Evolutionary conservation across 176 grass and related monocot species (phyloP).

Genomic region (Dactylis glomerata): DNA sequence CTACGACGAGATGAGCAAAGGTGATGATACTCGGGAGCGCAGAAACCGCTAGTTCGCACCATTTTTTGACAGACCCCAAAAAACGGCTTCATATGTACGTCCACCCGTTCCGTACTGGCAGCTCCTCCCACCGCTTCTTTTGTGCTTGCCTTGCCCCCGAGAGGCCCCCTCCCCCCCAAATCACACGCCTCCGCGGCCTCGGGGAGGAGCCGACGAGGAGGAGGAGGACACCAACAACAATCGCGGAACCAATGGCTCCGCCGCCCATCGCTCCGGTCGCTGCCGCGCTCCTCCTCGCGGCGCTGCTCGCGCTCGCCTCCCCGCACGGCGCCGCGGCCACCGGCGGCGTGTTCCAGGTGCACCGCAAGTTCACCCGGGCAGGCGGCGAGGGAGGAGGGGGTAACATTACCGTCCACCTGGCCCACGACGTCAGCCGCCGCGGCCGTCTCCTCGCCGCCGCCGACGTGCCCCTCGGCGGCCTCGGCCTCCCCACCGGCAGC

Average conservation of each 20-base stretch:
- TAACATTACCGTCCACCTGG: constrained; percentile 28
- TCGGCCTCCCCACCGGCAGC: constrained; percentile 54
- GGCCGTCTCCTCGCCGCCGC: constrained; percentile 46
- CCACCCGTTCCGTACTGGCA: neutral
- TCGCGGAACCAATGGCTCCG: constrained; percentile 8
- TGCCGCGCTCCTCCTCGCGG: constrained; percentile 26
- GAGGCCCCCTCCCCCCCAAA: neutral
- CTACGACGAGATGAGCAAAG: too few species aligned
- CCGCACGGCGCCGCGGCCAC: neutral
- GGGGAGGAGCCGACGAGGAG: neutral
- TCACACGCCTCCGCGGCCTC: neutral
- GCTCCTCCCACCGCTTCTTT: neutral
- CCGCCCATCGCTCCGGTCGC: neutral
- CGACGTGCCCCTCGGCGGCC: constrained; percentile 60
- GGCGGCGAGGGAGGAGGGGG: neutral
- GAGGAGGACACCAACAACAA: neutral
- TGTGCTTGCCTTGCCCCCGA: neutral
- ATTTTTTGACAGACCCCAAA: neutral
- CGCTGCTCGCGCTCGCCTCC: neutral
- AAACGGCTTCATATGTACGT: neutral
- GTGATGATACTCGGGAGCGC: neutral
- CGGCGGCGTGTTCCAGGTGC: constrained; percentile 45
- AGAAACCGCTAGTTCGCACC: constrained; percentile 11
- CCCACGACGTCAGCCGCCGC: constrained; percentile 51
- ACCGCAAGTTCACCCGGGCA: constrained; percentile 27